Base-by-base conservation (phyloP, 495 filamentous ascomycete species). In the Pyronema domesticum region DNA sequence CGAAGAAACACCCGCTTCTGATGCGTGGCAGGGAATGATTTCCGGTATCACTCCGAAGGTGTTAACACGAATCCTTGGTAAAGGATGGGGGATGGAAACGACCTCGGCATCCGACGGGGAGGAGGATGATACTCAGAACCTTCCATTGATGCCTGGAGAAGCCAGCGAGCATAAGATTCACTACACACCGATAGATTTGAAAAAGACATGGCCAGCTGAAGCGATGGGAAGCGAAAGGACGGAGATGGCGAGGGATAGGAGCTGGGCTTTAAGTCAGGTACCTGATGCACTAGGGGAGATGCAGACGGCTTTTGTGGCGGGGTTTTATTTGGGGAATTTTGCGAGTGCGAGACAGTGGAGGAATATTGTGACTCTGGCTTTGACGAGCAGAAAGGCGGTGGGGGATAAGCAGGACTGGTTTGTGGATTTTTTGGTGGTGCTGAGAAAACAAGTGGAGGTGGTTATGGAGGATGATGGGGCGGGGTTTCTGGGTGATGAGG, bases 271-370 rank as follows among this genome's bases (percentile, higher is more conserved):
- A 46, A 71, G 70, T 0, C 69, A 78, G 33, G 55, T 83, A 9
- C 70, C 33, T 59, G 55, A 84, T 44, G 60, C 95, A 3, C 67
- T 93, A n/a, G 89, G 88, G 40, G 89, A 96, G 62, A 61, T 95
- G 42, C 86, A 95, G 60, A 82, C 93, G 60, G 75, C 79, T 37
- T 95, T 91, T 68, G 60, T 95, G 4, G 85, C 82, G 64, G 80
- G 86, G 9, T 71, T 87, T 55, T 83, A 82, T 19, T 72, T 95
- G 43, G 82, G 82, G 66, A 95, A 93, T 64, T 76, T 80, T 58
- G 87, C 86, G 0, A 94, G 85, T 63, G 72, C 89, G 19, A 81
- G 89, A 60, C 87, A 95, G 58, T 98, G 89, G 89, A 85, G 83
- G 68, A 72, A 85, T 56, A 62, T 93, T 30, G 68, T 89, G 6